Evolutionary conservation across 306 rosid genomes (phyloP).

Genomic region (Prunus davidiana): DNA sequence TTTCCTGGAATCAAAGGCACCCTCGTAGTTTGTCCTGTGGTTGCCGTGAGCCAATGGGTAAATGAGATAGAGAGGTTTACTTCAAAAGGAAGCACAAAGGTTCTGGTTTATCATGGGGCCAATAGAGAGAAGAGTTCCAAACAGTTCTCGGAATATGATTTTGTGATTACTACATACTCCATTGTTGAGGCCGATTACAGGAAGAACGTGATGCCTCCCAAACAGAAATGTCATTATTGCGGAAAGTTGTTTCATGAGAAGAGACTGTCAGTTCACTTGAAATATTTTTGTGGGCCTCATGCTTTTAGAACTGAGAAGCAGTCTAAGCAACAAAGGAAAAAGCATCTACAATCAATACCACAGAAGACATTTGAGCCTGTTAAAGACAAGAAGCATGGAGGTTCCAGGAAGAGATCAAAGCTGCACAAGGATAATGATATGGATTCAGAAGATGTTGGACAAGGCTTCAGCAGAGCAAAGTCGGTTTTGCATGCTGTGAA

Average conservation of each 20-base stretch:
- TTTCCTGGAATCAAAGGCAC: constrained; percentile 54
- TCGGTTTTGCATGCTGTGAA: constrained; percentile 65
- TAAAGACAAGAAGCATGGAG: constrained; percentile 25
- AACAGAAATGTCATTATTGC: constrained; percentile 63
- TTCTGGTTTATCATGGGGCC: constrained; percentile 80
- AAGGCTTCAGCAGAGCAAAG: constrained; percentile 17
- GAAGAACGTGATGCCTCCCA: constrained; percentile 80
- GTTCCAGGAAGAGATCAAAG: constrained; percentile 8
- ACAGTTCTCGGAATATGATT: constrained; percentile 58
- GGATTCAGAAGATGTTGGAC: constrained; percentile 10
- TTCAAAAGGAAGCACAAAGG: constrained; percentile 69
- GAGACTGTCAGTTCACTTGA: constrained; percentile 46
- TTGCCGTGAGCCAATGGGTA: constrained; percentile 89
- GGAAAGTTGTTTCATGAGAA: constrained; percentile 32
- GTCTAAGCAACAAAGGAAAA: constrained; percentile 72
- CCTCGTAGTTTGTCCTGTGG: constrained; percentile 86
- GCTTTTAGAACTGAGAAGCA: constrained; percentile 73
- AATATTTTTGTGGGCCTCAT: constrained; percentile 67
- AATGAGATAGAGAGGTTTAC: constrained; percentile 78
- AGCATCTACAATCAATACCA: constrained; percentile 10
- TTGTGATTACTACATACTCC: constrained; percentile 83
- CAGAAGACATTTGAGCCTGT: constrained; percentile 20
- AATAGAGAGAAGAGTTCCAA: constrained; percentile 54
- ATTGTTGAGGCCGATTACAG: constrained; percentile 79
- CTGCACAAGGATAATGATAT: constrained; percentile 27